A percentile compares a stretch with the other conserved stretches of the same genome.
phyloP scores from a whole-genome alignment of 1,284 basidiomycete species.

The Wallemia mellicola region DNA sequence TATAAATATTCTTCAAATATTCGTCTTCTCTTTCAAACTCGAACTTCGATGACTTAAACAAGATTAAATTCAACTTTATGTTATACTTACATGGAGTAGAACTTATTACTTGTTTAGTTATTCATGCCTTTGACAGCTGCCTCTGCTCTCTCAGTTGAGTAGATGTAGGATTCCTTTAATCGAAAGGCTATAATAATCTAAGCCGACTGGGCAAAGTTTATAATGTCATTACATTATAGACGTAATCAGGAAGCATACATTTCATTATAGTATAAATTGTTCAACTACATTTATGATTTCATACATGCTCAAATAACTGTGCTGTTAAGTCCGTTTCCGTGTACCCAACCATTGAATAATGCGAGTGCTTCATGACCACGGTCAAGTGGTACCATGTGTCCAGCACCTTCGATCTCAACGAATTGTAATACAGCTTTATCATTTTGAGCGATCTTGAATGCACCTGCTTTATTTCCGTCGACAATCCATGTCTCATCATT shows the following conservation, averaged over 20 bases:
- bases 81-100: background rate
- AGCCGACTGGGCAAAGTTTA: background rate
- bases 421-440: background rate
- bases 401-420: background rate
- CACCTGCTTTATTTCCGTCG: constrained; percentile 1
- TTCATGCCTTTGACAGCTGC: background rate
- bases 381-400: background rate
- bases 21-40: too few relatives aligned
- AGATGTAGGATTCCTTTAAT: background rate
- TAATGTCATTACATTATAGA: background rate
- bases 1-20: too few relatives aligned
- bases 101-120: background rate
- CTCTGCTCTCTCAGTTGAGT: background rate
- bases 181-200: background rate
- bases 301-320: too few relatives aligned
- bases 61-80: background rate
- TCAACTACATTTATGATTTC: too few relatives aligned
- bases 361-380: too few relatives aligned
- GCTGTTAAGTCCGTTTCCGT: too few relatives aligned
- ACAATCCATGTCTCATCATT: constrained; percentile 20
- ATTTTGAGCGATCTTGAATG: background rate
- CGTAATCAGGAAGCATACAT: background rate
- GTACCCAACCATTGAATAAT: too few relatives aligned
- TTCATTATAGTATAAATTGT: too few relatives aligned
- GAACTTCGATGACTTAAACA: background rate